A percentile compares a stretch with the other conserved stretches of the same genome.
Evolutionary conservation across 2,329 filamentous ascomycete genomes (phyloP).

Genomic region (Pseudocercospora crystallina): DNA sequence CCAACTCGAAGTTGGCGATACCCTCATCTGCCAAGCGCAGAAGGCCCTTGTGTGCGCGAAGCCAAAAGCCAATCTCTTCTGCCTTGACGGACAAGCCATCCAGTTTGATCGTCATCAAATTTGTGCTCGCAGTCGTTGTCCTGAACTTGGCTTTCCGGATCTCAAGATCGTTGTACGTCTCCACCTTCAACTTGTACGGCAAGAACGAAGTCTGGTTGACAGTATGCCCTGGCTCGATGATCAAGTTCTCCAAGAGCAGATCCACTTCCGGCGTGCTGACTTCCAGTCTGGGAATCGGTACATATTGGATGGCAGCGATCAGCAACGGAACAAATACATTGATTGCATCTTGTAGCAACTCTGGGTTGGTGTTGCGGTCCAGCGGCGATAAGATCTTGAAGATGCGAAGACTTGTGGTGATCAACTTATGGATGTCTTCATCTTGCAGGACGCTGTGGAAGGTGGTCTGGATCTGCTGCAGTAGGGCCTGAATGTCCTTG

Average conservation of each 20-base stretch:
- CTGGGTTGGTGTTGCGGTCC: conserved; percentile 64
- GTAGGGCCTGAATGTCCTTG: conserved; percentile 69
- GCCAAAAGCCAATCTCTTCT: conserved; percentile 86
- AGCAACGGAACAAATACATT: conserved; percentile 79
- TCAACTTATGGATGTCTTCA: conserved; percentile 67
- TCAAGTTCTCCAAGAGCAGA: conserved; percentile 83
- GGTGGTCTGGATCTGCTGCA: conserved; percentile 68
- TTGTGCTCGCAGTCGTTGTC: conserved; percentile 67
- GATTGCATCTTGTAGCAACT: conserved; percentile 72
- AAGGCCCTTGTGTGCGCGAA: conserved; percentile 74
- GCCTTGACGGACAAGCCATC: conserved; percentile 81
- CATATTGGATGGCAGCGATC: conserved; percentile 75
- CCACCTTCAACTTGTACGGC: conserved; percentile 76
- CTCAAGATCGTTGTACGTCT: conserved; percentile 83
- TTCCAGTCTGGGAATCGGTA: conserved; percentile 89
- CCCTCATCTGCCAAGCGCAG: conserved; percentile 77
- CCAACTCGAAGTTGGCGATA: conserved; percentile 80
- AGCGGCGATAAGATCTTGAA: conserved; percentile 67
- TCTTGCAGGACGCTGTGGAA: conserved; percentile 70
- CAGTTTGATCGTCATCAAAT: conserved; percentile 70
- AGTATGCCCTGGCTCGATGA: conserved; percentile 82
- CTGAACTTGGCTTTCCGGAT: conserved; percentile 74
- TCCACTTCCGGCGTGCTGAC: conserved; percentile 80
- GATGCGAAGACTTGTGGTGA: conserved; percentile 65
- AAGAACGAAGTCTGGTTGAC: conserved; percentile 86